Evolutionary conservation across 257 asterid genomes (phyloP).

Genomic region (Prunella vulgaris): DNA sequence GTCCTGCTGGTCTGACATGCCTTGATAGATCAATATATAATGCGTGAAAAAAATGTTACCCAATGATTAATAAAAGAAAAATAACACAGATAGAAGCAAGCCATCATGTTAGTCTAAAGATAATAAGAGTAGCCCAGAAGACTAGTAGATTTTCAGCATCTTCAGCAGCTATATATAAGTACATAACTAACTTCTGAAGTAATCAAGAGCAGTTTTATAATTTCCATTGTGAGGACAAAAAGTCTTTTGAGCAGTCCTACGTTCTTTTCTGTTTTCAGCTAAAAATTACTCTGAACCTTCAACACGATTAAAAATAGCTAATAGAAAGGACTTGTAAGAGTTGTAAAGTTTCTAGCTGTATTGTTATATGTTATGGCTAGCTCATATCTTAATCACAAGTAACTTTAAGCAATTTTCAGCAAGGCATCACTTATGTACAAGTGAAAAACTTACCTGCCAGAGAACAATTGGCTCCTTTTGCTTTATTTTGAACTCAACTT

Average conservation of each 20-base stretch:
- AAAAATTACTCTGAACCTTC: not conserved
- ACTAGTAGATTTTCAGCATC: not conserved
- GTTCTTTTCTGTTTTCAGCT: not conserved
- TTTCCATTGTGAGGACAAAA: not conserved
- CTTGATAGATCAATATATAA: not conserved
- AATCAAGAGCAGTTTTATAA: not conserved
- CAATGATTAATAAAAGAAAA: not conserved
- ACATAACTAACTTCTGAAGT: not conserved
- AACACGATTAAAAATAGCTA: not conserved
- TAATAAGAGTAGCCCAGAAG: not conserved
- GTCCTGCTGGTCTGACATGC: not conserved
- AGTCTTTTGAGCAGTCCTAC: not conserved
- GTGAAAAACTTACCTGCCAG: not conserved
- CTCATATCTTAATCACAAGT: not conserved
- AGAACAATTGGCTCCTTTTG: not conserved
- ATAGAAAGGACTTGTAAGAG: not conserved
- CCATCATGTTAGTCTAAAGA: conserved; percentile 4
- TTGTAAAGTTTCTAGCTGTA: not conserved
- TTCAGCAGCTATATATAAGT: not conserved
- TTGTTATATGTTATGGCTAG: not conserved
- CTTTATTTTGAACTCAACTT: not conserved
- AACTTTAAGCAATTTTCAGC: conserved; percentile 2
- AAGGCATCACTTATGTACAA: not conserved
- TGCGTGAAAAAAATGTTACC: not conserved
- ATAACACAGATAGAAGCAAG: not conserved